Conservation (phyloP, 2,329 filamentous ascomycete species). For the Aphanocladium album region DNA sequence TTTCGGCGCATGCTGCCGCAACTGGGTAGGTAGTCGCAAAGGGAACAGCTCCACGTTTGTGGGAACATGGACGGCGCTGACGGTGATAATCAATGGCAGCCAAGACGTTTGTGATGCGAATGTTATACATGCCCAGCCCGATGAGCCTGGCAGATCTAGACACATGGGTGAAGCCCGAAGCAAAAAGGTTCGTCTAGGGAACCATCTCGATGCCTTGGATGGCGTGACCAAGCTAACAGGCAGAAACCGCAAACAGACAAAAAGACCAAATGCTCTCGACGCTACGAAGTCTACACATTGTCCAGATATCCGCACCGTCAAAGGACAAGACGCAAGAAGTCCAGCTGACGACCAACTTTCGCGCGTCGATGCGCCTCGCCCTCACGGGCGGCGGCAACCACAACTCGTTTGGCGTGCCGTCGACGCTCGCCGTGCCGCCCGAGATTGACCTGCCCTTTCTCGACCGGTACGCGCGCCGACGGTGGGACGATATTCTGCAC, state of each 20-base stretch:
- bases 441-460: constrained; percentile 67
- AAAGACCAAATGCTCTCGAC: constrained; percentile 80
- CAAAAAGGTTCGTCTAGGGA: constrained; percentile 32
- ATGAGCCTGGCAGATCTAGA: constrained; percentile 78
- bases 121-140: constrained; percentile 83
- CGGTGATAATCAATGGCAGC: constrained; percentile 55
- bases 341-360: constrained; percentile 75
- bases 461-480: constrained; percentile 77
- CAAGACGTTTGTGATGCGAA: constrained; percentile 92
- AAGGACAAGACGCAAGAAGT: constrained; percentile 66
- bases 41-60: no score
- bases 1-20: constrained; percentile 96
- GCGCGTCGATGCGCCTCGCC: constrained; percentile 74
- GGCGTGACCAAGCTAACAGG: not conserved
- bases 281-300: constrained; percentile 80
- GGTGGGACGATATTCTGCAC: constrained; percentile 95
- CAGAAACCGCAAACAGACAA: constrained; percentile 44
- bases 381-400: constrained; percentile 82
- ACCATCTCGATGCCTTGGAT: no score
- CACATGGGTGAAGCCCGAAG: constrained; percentile 70
- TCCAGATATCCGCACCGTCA: constrained; percentile 57
- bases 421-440: constrained; percentile 55
- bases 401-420: constrained; percentile 86
- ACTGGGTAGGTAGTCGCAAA: constrained; percentile 55
- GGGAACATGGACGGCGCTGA: no score